These are phyloP conservation scores for Mrakia gelida DNA, from an alignment of 768 basidiomycete species.

Conservation along the genomic window DNA sequence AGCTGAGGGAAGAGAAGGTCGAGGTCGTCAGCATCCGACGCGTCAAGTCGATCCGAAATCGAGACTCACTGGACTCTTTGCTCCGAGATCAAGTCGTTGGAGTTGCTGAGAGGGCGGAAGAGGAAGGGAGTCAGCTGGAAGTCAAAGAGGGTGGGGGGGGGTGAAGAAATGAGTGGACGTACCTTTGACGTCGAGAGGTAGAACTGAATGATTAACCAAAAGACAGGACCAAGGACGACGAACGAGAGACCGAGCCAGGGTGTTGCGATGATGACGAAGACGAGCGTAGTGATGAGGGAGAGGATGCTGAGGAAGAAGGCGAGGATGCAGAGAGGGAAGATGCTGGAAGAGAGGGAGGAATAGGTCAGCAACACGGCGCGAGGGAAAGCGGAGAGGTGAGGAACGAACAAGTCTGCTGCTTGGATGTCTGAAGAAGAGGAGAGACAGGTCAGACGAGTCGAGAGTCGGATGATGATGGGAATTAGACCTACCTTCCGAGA, in stretches of 20 bases:
- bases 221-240: conserved; percentile 12
- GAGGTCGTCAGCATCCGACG: neutral
- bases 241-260: conserved; percentile 24
- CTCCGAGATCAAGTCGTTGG: conserved; percentile 16
- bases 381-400: neutral
- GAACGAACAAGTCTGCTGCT: conserved; percentile 12
- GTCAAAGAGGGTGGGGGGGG: too few relatives aligned
- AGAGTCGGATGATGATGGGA: too few relatives aligned
- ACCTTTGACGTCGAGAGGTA: conserved; percentile 26
- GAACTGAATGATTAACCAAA: conserved; percentile 7
- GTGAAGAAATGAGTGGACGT: neutral
- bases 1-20: neutral
- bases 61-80: conserved; percentile 10
- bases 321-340: neutral
- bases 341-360: neutral
- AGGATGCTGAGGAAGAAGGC: neutral
- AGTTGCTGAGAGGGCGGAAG: conserved; percentile 14
- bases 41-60: too few relatives aligned
- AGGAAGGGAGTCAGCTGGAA: too few relatives aligned
- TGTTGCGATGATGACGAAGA: conserved; percentile 24
- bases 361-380: too few relatives aligned
- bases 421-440: conserved; percentile 15
- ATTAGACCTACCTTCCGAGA: conserved; percentile 4
- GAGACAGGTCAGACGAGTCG: neutral
- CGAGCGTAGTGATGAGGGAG: neutral